Conservation (phyloP, 257 asterid species). For the Catharanthus roseus region DNA sequence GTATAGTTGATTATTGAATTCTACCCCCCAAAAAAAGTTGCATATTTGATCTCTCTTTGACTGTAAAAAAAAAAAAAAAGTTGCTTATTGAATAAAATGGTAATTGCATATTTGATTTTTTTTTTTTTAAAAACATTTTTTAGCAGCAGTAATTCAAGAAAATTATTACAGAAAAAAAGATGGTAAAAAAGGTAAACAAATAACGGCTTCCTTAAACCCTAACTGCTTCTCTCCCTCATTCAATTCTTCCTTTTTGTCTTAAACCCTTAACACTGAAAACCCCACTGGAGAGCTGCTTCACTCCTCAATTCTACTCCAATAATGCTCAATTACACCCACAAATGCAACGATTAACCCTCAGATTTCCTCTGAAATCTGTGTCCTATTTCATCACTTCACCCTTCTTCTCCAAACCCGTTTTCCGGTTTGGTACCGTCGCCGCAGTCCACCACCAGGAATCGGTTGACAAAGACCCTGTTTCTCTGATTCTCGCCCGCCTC, state of each 20-base stretch:
- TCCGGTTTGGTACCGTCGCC: constrained; percentile 26
- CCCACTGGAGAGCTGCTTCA: neutral
- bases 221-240: neutral
- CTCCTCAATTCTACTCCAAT: constrained; percentile 3
- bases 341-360: constrained; percentile 42
- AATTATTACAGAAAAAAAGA: no score
- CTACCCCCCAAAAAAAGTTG: no score
- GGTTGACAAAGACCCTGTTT: constrained; percentile 27
- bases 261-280: constrained; percentile 40
- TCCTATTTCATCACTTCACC: constrained; percentile 22
- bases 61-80: no score
- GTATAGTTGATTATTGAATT: no score
- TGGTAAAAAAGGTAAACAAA: no score
- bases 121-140: no score
- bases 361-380: constrained; percentile 22
- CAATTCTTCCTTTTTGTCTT: constrained; percentile 7
- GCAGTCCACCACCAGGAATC: constrained; percentile 22
- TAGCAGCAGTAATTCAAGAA: no score
- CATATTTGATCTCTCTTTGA: no score
- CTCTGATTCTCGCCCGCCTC: constrained; percentile 36
- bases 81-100: no score
- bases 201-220: constrained; percentile 27
- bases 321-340: neutral
- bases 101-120: no score
- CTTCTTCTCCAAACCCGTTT: constrained; percentile 14